Percentiles rank a stretch among this genome's conserved stretches.
These are phyloP conservation scores for Phaffia australis DNA, from an alignment of 768 basidiomycete genomes.

Conservation along the genomic window DNA sequence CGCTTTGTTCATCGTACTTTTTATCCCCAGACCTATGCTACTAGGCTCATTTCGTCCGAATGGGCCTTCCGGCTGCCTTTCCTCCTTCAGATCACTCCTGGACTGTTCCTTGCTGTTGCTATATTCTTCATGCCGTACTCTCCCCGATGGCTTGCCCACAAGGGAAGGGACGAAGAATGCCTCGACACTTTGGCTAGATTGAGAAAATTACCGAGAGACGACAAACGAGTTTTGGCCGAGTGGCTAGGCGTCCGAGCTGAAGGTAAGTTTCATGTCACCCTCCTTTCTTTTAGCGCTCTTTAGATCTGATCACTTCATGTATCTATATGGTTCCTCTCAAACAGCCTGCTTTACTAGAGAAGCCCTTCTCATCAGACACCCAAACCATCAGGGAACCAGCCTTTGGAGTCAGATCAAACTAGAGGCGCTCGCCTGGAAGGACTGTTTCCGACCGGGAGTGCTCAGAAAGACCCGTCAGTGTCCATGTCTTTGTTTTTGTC, in stretches of 20 bases:
- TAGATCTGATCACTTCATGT: too few species aligned
- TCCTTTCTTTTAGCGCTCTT: too few species aligned
- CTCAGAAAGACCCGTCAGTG: conserved; percentile 8
- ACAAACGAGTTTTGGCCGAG: conserved; percentile 27
- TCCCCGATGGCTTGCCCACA: conserved; percentile 26
- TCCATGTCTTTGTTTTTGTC: too few species aligned
- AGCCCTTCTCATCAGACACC: conserved; percentile 18
- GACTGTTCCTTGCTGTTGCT: not conserved
- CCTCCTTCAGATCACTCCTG: not conserved
- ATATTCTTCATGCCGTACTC: conserved; percentile 3
- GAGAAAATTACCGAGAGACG: conserved; percentile 11
- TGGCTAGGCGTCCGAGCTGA: conserved; percentile 26
- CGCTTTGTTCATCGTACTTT: not conserved
- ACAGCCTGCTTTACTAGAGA: conserved; percentile 3
- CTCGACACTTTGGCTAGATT: conserved; percentile 25
- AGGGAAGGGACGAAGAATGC: conserved; percentile 28
- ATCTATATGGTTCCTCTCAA: too few species aligned
- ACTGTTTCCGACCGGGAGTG: conserved; percentile 15
- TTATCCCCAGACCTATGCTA: conserved; percentile 8
- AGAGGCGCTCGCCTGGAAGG: conserved; percentile 18
- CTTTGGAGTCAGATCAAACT: conserved; percentile 4
- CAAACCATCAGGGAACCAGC: conserved; percentile 11
- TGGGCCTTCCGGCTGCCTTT: not conserved
- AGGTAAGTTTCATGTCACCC: too few species aligned
- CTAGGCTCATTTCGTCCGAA: not conserved